A percentile compares a stretch with the other conserved stretches of the same genome.
Evolutionary conservation across 208 protist genomes (phyloP).

Genomic region (Leptomonas pyrrhocoris): DNA sequence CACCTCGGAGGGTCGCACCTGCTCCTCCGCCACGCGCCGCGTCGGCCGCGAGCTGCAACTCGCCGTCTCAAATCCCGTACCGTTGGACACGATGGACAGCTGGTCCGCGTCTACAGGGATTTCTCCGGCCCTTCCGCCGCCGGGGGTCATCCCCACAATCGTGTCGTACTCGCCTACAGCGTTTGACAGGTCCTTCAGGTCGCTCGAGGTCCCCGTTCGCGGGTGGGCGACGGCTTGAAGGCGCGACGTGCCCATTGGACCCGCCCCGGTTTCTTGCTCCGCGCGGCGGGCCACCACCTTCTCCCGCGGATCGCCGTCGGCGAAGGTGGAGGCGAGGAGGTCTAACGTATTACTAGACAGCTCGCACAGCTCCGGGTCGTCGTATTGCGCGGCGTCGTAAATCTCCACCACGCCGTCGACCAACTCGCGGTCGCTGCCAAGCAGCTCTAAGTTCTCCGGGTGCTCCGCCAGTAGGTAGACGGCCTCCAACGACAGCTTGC

Average conservation of each 20-base stretch:
- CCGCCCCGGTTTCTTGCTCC: conserved; percentile 24
- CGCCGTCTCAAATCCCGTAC: conserved; percentile 21
- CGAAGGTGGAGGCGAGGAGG: conserved; percentile 48
- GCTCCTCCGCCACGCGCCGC: conserved; percentile 18
- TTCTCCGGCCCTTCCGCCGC: conserved; percentile 7
- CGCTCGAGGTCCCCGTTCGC: conserved; percentile 27
- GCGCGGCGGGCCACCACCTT: conserved; percentile 29
- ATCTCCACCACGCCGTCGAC: conserved; percentile 62
- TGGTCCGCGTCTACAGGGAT: conserved; percentile 17
- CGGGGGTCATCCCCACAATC: conserved; percentile 5
- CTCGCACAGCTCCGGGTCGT: conserved; percentile 81
- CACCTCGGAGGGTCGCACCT: conserved; percentile 14
- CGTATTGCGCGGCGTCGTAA: conserved; percentile 75
- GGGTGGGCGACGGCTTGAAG: neutral
- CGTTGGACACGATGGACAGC: conserved; percentile 26
- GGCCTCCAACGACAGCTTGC: conserved; percentile 65
- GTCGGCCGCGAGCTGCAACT: conserved; percentile 24
- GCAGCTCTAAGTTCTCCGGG: conserved; percentile 82
- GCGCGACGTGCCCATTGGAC: neutral
- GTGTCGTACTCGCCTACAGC: conserved; percentile 25
- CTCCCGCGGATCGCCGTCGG: conserved; percentile 53
- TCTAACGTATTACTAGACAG: conserved; percentile 54
- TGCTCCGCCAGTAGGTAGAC: conserved; percentile 83
- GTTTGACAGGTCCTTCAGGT: conserved; percentile 21
- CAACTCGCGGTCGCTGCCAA: conserved; percentile 53